Evolutionary conservation across 2,329 filamentous ascomycete species (phyloP), one percentile per base, ranked within the genome.

Genomic region (Fusarium nanum): DNA sequence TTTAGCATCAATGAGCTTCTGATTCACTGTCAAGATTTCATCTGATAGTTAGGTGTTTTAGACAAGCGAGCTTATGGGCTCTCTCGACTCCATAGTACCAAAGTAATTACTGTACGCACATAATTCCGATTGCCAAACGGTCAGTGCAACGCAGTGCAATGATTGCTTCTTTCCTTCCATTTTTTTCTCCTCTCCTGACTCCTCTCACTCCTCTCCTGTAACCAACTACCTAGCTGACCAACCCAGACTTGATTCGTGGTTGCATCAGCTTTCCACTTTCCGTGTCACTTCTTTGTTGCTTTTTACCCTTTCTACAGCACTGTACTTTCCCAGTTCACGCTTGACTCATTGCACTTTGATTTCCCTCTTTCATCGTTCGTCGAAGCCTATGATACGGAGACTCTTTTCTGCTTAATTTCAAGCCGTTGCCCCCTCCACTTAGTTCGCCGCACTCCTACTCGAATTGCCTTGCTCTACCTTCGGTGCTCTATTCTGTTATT

Each of bases 341-440:
- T 37, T 37, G 34, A 37, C 34, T 37, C 18, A 37, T 37, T 37
- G 18, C 23, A 27, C 20, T 47, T 46, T 30, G 16, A 13, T 40
- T 20, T 46, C 34, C 23, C 41, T 56, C 49, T 40, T 56, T n/a
- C 32, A 22, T 58, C 40, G 23, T 23, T 42, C 25, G 25, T 23
- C n/a, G 20, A 42, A 53, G 25, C 28, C 30, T 6, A 23, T 30
- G 37, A 23, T 18, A 47, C n/a, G 25, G 25, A 32, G 28, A 54
- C 48, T 48, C 23, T 48, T n/a, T 27, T 27, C 54, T 53, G 6
- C 54, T 45, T 27, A 23, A 40, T 25, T 30, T 6, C 34, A 16
- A 44, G 25, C 20, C 30, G 23, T 60, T 56, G 34, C 46, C 60
- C 37, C 50, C 34, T 48, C 44, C 49, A 25, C 47, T 52, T 42